These are phyloP conservation scores for Gossypium trilobum DNA, from an alignment of 441 rosid genomes.

Conservation along the genomic window DNA sequence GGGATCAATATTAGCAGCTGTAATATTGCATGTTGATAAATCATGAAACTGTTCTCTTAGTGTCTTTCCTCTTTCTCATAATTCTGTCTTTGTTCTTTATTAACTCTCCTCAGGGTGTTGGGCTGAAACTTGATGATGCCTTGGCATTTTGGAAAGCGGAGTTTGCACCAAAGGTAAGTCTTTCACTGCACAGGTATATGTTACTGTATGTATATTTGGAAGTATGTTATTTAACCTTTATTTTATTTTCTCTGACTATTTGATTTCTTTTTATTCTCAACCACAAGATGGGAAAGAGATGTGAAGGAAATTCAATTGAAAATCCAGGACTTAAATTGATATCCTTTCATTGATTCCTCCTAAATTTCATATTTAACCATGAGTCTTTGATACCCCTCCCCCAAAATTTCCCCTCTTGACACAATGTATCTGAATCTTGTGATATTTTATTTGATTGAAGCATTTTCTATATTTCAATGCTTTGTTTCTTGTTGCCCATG, in stretches of 20 bases:
- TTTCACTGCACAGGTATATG: not conserved
- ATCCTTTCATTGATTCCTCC: not conserved
- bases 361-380: not conserved
- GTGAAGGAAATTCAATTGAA: not conserved
- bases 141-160: conserved; percentile 90
- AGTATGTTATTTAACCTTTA: not conserved
- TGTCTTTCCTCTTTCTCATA: not conserved
- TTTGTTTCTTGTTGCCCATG: conserved; percentile 2
- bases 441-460: not conserved
- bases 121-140: conserved; percentile 85
- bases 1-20: not conserved
- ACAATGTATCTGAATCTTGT: not conserved
- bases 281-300: not conserved
- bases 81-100: not conserved
- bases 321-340: not conserved
- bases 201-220: not conserved
- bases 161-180: conserved; percentile 65
- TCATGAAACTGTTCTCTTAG: not conserved
- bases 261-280: conserved; percentile 1
- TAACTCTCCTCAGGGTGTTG: conserved; percentile 53
- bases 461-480: not conserved
- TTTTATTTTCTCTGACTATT: not conserved
- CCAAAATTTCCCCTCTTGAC: not conserved
- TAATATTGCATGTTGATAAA: not conserved
- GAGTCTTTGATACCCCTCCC: not conserved